phyloP scores from a whole-genome alignment of 495 filamentous ascomycete genomes.

The Aspergillus diversus region DNA sequence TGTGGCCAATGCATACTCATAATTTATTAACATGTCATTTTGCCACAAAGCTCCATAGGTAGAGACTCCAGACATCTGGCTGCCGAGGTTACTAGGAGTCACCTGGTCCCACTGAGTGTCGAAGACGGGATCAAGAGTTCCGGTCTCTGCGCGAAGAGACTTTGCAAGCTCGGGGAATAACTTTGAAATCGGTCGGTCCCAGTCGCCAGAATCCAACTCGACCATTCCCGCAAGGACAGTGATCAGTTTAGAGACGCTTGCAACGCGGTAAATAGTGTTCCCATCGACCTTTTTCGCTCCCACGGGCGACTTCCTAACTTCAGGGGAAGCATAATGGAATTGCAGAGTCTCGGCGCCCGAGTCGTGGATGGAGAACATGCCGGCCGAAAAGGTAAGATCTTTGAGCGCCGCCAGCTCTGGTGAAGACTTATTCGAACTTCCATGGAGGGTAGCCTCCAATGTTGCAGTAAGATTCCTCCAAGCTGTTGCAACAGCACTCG shows the following conservation, averaged over 20 bases:
- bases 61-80: slow-evolving; percentile 45
- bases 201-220: slow-evolving; percentile 35
- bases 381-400: slow-evolving; percentile 50
- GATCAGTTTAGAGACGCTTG: slow-evolving; percentile 57
- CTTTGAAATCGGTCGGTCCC: slow-evolving; percentile 51
- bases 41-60: slow-evolving; percentile 39
- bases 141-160: slow-evolving; percentile 17
- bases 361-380: slow-evolving; percentile 43
- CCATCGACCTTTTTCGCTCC: slow-evolving; percentile 47
- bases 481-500: slow-evolving; percentile 37
- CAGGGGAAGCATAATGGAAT: slow-evolving; percentile 32
- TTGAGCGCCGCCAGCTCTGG: slow-evolving; percentile 20
- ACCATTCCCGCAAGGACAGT: slow-evolving; percentile 48
- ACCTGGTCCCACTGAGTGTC: slow-evolving; percentile 50
- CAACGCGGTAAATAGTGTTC: slow-evolving; percentile 54
- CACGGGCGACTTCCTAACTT: slow-evolving; percentile 22
- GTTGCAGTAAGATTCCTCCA: slow-evolving; percentile 46
- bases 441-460: slow-evolving; percentile 24
- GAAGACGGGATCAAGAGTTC: slow-evolving; percentile 16
- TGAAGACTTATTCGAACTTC: background rate
- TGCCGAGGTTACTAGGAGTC: slow-evolving; percentile 44
- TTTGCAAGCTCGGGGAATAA: slow-evolving; percentile 48
- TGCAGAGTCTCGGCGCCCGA: slow-evolving; percentile 36
- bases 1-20: background rate
- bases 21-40: slow-evolving; percentile 6